phyloP scores from a whole-genome alignment of 306 rosid species.

The Cucumis sativus region Cucumber_9930_V3 NC_026655.2:11673501-11674000 shows the following conservation, averaged over 20 bases:
- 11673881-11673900: not conserved
- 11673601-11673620: constrained; percentile 5
- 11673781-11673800: constrained; percentile 39
- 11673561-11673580: not conserved
- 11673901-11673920: not conserved
- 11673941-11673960: not conserved
- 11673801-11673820: constrained; percentile 9
- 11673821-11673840: constrained; percentile 1
- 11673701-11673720: constrained; percentile 95
- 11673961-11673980: not conserved
- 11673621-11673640: constrained; percentile 96
- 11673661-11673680: constrained; percentile 67
- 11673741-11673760: constrained; percentile 79
- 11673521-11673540: not conserved
- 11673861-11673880: no score
- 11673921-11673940: not conserved
- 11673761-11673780: constrained; percentile 54
- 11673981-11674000: not conserved
- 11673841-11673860: not conserved
- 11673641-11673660: constrained; percentile 61
- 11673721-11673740: constrained; percentile 89
- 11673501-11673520: constrained; percentile 3
- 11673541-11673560: not conserved
- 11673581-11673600: not conserved
- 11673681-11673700: constrained; percentile 81